These are phyloP conservation scores for Thelonectria discophora DNA, from an alignment of 2,329 filamentous ascomycete species.

Conservation along the genomic window DNA sequence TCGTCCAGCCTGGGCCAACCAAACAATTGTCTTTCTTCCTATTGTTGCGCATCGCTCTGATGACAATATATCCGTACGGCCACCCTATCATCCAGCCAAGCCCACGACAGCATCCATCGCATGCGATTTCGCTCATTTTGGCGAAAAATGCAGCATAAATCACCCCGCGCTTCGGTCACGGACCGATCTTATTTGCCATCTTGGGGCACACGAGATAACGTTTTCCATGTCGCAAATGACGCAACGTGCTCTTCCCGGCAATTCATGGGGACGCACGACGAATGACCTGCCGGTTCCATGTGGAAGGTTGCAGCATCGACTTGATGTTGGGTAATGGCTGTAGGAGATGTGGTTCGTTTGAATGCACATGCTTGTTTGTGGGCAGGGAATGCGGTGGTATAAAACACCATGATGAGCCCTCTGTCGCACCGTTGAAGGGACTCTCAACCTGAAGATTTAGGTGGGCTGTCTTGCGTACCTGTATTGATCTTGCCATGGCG, in stretches of 20 bases:
- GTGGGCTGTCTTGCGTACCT: too few relatives aligned
- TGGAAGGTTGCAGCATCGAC: slow-evolving; percentile 9
- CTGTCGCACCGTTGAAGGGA: neutral
- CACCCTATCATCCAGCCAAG: neutral
- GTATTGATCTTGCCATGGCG: neutral
- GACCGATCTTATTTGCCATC: slow-evolving; percentile 32
- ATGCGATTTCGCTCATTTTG: slow-evolving; percentile 5
- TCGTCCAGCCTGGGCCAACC: neutral
- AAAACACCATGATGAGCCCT: slow-evolving; percentile 8
- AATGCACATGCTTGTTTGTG: slow-evolving; percentile 15
- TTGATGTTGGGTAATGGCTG: slow-evolving; percentile 8
- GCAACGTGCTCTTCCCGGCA: slow-evolving; percentile 22
- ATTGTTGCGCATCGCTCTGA: too few relatives aligned
- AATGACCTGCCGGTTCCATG: slow-evolving; percentile 26
- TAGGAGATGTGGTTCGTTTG: slow-evolving; percentile 14
- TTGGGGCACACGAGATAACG: slow-evolving; percentile 31
- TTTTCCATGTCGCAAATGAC: slow-evolving; percentile 36
- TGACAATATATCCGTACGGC: neutral
- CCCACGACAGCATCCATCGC: slow-evolving; percentile 1
- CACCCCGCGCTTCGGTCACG: slow-evolving; percentile 16
- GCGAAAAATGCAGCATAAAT: neutral
- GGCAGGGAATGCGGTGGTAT: slow-evolving; percentile 2
- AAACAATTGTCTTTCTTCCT: too few relatives aligned
- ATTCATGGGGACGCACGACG: slow-evolving; percentile 21
- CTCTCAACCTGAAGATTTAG: neutral